Conservation (phyloP, 1,139 yeast genomes). For the Arxiozyma heterogenica region DNA sequence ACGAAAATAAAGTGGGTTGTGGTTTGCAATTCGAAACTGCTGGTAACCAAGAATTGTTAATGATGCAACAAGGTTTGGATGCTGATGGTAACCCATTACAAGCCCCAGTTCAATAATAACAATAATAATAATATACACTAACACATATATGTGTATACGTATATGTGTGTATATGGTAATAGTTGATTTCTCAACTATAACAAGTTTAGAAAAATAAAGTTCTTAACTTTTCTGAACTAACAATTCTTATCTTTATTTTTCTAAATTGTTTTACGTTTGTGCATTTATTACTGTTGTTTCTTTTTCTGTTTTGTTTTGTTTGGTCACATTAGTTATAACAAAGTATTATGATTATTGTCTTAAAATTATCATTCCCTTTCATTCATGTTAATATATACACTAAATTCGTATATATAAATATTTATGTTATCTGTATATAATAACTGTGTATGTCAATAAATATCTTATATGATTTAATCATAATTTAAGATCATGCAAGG, state of each 20-base stretch:
- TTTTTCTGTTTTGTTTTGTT: no score
- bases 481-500: slow-evolving; percentile 5
- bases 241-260: no score
- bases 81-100: slow-evolving; percentile 79
- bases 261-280: neutral
- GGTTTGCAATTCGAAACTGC: slow-evolving; percentile 94
- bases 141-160: no score
- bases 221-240: no score
- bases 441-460: neutral
- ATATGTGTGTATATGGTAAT: no score
- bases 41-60: slow-evolving; percentile 75
- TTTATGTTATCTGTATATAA: neutral
- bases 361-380: slow-evolving; percentile 2
- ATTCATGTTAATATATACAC: slow-evolving; percentile 1
- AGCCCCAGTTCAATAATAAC: slow-evolving; percentile 26
- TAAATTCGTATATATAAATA: slow-evolving; percentile 6
- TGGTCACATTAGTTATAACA: no score
- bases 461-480: neutral
- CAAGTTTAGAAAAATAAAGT: no score
- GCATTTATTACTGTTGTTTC: neutral
- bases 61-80: slow-evolving; percentile 76
- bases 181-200: no score
- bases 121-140: no score
- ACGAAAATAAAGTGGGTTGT: slow-evolving; percentile 76
- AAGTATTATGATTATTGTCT: no score